phyloP scores from a whole-genome alignment of 2,329 filamentous ascomycete genomes.

The Capronia americana region DNA sequence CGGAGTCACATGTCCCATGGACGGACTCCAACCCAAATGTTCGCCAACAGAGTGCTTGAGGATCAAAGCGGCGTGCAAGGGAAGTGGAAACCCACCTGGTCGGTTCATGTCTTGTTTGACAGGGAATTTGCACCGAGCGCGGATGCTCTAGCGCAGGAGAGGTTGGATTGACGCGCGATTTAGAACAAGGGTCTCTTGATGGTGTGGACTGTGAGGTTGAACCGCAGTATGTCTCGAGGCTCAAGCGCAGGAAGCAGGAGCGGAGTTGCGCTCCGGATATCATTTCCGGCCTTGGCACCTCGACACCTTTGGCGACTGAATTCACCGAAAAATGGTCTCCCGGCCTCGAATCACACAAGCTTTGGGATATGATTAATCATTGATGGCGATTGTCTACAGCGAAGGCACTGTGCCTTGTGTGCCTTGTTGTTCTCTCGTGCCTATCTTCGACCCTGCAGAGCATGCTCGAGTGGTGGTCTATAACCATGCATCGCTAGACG shows the following conservation, averaged over 20 bases:
- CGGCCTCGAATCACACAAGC: background rate
- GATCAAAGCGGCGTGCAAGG: slow-evolving; percentile 1
- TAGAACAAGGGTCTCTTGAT: background rate
- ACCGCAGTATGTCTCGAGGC: slow-evolving; percentile 6
- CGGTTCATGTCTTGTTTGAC: slow-evolving; percentile 31
- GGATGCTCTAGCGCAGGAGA: slow-evolving; percentile 15
- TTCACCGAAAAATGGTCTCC: background rate
- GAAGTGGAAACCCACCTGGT: slow-evolving; percentile 31
- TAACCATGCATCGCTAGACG: background rate
- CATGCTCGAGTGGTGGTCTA: background rate
- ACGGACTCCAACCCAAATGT: background rate
- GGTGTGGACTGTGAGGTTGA: background rate
- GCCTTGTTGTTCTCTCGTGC: background rate
- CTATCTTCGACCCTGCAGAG: background rate
- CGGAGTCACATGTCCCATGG: background rate
- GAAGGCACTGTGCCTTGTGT: background rate
- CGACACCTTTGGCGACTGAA: background rate
- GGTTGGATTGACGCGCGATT: background rate
- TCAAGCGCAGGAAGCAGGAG: slow-evolving; percentile 4
- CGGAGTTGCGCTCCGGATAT: slow-evolving; percentile 5
- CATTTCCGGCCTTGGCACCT: slow-evolving; percentile 3
- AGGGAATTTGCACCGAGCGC: background rate
- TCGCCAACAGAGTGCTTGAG: slow-evolving; percentile 2
- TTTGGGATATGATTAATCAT: background rate
- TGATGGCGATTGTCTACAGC: background rate